phyloP scores from a whole-genome alignment of 495 filamentous ascomycete genomes.

The Durotheca rogersii region DNA sequence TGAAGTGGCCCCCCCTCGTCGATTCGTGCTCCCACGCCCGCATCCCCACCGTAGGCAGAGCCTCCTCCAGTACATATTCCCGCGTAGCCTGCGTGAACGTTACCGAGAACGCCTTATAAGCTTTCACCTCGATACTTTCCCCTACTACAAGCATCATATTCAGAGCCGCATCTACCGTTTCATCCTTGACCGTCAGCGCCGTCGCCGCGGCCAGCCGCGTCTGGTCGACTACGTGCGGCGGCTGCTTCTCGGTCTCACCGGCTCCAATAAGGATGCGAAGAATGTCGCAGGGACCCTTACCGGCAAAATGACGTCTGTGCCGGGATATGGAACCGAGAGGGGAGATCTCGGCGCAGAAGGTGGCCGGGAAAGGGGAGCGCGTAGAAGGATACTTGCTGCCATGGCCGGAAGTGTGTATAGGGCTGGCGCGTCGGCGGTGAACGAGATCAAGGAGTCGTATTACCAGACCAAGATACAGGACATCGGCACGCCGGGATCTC shows the following conservation, averaged over 20 bases:
- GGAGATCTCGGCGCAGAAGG: slow-evolving; percentile 33
- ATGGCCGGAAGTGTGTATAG: slow-evolving; percentile 50
- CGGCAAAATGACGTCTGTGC: slow-evolving; percentile 31
- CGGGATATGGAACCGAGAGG: slow-evolving; percentile 24
- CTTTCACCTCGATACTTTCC: slow-evolving; percentile 73
- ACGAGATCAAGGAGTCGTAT: slow-evolving; percentile 88
- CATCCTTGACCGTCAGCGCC: slow-evolving; percentile 63
- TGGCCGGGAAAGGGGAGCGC: slow-evolving; percentile 61
- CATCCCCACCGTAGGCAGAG: slow-evolving; percentile 33
- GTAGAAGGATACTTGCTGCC: slow-evolving; percentile 74
- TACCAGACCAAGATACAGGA: slow-evolving; percentile 65
- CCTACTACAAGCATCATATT: slow-evolving; percentile 63
- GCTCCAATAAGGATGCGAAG: slow-evolving; percentile 11
- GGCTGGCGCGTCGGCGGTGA: slow-evolving; percentile 83
- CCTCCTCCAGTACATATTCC: slow-evolving; percentile 62
- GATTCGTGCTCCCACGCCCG: slow-evolving; percentile 16
- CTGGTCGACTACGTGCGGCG: slow-evolving; percentile 54
- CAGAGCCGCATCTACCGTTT: slow-evolving; percentile 76
- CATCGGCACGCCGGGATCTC: slow-evolving; percentile 52
- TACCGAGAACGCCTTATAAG: slow-evolving; percentile 62
- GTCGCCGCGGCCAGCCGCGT: slow-evolving; percentile 48
- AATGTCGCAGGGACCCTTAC: slow-evolving; percentile 20
- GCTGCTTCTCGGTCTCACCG: slow-evolving; percentile 36
- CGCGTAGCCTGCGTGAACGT: slow-evolving; percentile 55
- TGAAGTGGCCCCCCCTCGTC: slow-evolving; percentile 32